Base-by-base conservation (phyloP, 176 grass and related monocot genomes). In the Zoysia pacifica region DNA sequence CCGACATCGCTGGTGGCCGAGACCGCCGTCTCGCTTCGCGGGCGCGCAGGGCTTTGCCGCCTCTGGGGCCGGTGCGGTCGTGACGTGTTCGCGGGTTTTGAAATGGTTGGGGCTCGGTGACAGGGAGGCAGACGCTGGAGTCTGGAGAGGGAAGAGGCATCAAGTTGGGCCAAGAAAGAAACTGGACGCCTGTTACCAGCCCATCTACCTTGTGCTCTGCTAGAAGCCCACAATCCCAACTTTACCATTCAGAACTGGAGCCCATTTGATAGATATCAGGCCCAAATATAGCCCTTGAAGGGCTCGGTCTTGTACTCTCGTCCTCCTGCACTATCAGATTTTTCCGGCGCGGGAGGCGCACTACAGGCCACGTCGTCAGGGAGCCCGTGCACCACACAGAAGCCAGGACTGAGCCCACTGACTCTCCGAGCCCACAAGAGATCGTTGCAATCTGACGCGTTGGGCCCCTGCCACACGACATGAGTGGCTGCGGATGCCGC, bases 1-100 rank as follows among this genome's bases (percentile, higher is more conserved):
- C 65, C 65, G 81, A 75, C 81, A 84, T 84, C 69, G 81, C 59
- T 54, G 49, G 62, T 66, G 70, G 13, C n/a, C 77, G 65, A 54
- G 78, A 14, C 49, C 51, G 15, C 72, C 35, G 61, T 37, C 28
- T 62, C 60, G 60, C 28, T 62, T 36, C 39, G 39, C 5, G 52
- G 7, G 52, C 38, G 39, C 9, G 51, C 8, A 5, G 53, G 72
- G 49, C 6, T 44, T 69, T 69, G 50, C 77, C 50, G 62, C 62
- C 48, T 67, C 38, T 65, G 46, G 62, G 36, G 20, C 5, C 40
- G 35, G 46, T 47, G 20, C 46, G 50, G 28, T 28, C 28, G 28
- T 28, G 28, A 28, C 59, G 74, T 10, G 28, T 79, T 78, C 48
- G 63, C 76, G 62, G 63, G 49, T 44, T 79, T 79, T 58, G 64